Percentiles rank a stretch among this genome's conserved stretches.
These are phyloP conservation scores for Tricholoma terreum DNA, from an alignment of 768 basidiomycete species.

Conservation along the genomic window DNA sequence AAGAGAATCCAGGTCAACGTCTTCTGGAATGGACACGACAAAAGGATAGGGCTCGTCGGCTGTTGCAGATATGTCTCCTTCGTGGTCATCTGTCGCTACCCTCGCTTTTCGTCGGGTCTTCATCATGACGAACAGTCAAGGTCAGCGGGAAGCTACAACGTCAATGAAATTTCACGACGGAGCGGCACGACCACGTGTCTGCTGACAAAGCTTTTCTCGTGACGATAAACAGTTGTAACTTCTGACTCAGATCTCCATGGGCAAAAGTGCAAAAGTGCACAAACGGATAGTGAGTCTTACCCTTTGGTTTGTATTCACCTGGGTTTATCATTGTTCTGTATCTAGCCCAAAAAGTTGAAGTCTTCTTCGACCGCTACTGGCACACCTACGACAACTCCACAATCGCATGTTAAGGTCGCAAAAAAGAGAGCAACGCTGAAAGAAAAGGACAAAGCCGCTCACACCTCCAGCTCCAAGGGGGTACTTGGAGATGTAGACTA, in stretches of 20 bases:
- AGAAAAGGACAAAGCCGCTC: slow-evolving; percentile 26
- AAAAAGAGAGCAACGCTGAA: slow-evolving; percentile 53
- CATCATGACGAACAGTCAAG: slow-evolving; percentile 39
- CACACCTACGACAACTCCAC: slow-evolving; percentile 22
- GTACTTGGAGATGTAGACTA: slow-evolving; percentile 78
- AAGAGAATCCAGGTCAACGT: slow-evolving; percentile 63
- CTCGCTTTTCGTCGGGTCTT: slow-evolving; percentile 65
- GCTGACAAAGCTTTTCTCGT: not conserved
- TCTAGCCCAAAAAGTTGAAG: slow-evolving; percentile 39
- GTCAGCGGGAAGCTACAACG: slow-evolving; percentile 31
- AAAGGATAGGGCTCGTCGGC: slow-evolving; percentile 35
- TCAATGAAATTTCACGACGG: not conserved
- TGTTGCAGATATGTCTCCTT: slow-evolving; percentile 26
- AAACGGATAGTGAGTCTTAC: slow-evolving; percentile 49
- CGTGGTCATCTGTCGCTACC: slow-evolving; percentile 39
- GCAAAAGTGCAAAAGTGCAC: slow-evolving; percentile 64
- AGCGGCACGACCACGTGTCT: slow-evolving; percentile 16
- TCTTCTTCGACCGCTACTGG: slow-evolving; percentile 18
- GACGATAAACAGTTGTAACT: too few species aligned
- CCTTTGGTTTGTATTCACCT: not conserved
- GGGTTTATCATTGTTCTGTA: slow-evolving; percentile 4
- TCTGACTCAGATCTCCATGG: too few species aligned
- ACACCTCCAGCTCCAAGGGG: slow-evolving; percentile 25
- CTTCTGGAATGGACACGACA: slow-evolving; percentile 55
- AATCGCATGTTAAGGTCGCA: slow-evolving; percentile 37